These are phyloP conservation scores for Candida dubliniensis DNA, from an alignment of 1,139 yeast species.

Conservation along the genomic window DNA sequence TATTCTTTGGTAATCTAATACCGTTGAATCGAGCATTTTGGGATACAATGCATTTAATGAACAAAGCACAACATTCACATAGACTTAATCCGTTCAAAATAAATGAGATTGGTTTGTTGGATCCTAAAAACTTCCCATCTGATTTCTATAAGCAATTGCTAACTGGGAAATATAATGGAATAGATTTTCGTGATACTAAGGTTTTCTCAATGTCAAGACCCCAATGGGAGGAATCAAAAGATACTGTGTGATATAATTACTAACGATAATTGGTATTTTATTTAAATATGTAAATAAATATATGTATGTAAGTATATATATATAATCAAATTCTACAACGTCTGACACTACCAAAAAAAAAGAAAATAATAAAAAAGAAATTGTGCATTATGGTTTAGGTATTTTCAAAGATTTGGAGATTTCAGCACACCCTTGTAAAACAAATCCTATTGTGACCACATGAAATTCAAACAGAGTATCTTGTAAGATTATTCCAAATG, in stretches of 20 bases:
- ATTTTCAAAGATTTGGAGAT: slow-evolving; percentile 87
- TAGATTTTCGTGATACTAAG: slow-evolving; percentile 25
- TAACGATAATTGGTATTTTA: not conserved
- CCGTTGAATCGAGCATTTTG: slow-evolving; percentile 42
- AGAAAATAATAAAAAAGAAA: no score
- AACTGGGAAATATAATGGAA: slow-evolving; percentile 26
- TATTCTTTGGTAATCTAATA: slow-evolving; percentile 18
- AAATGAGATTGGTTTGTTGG: slow-evolving; percentile 37
- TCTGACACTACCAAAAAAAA: not conserved
- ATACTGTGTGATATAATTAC: not conserved
- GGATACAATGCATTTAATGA: slow-evolving; percentile 34
- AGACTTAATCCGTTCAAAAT: slow-evolving; percentile 23
- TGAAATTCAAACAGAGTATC: slow-evolving; percentile 72
- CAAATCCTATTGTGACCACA: slow-evolving; percentile 61
- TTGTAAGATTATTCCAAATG: slow-evolving; percentile 60
- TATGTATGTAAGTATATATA: not conserved
- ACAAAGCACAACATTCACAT: slow-evolving; percentile 36
- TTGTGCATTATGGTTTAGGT: slow-evolving; percentile 85
- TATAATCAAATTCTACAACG: not conserved
- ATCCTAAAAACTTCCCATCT: slow-evolving; percentile 36
- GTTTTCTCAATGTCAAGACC: slow-evolving; percentile 21
- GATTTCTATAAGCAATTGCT: slow-evolving; percentile 27
- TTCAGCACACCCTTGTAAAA: slow-evolving; percentile 85
- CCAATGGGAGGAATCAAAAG: slow-evolving; percentile 12
- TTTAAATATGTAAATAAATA: slow-evolving; percentile 2